Evolutionary conservation across 108 stramenopile genomes (phyloP).

Genomic region (Fragilariopsis cylindrus): DNA sequence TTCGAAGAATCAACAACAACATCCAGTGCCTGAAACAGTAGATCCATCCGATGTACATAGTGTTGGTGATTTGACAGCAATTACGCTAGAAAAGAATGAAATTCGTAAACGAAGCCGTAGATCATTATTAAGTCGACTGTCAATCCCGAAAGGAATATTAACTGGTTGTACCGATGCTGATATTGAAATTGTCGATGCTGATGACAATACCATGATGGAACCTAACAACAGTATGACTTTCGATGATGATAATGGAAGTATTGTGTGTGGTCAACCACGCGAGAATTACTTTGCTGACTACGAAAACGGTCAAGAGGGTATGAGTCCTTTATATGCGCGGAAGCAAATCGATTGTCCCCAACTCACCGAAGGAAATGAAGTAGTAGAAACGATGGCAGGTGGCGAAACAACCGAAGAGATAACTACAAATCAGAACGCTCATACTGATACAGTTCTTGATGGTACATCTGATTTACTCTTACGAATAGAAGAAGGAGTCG

Average conservation of each 20-base stretch:
- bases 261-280: not conserved
- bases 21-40: not conserved
- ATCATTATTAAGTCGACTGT: not conserved
- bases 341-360: not conserved
- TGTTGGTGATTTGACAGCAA: slow-evolving; percentile 34
- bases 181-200: not conserved
- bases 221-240: not conserved
- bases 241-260: not conserved
- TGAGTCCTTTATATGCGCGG: not conserved
- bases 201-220: not conserved
- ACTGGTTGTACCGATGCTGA: not conserved
- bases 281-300: slow-evolving; percentile 30
- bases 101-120: not conserved
- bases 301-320: not conserved
- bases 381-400: no score
- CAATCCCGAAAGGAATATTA: not conserved
- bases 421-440: no score
- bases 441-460: no score
- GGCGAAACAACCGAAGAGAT: no score
- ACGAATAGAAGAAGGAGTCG: no score
- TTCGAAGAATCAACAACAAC: no score
- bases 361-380: no score
- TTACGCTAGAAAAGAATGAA: slow-evolving; percentile 17
- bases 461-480: no score
- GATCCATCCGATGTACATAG: slow-evolving; percentile 14